phyloP scores from a whole-genome alignment of 768 basidiomycete genomes.

The Podaxis carcinomalis region DNA sequence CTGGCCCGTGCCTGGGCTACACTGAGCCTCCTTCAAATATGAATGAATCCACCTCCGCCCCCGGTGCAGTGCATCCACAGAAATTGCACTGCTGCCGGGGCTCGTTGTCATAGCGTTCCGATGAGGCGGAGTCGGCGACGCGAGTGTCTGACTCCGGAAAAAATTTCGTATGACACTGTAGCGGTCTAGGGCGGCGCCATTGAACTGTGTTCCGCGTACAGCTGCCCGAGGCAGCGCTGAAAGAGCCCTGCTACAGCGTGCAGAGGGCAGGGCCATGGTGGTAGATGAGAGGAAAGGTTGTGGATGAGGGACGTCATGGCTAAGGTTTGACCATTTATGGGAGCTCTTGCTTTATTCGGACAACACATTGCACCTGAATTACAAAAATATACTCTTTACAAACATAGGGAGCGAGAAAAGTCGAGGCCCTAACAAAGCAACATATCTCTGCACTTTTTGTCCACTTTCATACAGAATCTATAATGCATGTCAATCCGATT shows the following conservation, averaged over 20 bases:
- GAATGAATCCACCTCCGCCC: background rate
- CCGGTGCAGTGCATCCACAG: background rate
- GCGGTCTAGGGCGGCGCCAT: constrained; percentile 36
- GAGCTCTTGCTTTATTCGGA: background rate
- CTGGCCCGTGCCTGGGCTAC: background rate
- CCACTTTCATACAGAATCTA: background rate
- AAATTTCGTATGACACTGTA: constrained; percentile 57
- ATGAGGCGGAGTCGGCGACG: constrained; percentile 12
- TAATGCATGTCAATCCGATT: background rate
- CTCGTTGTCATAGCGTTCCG: constrained; percentile 7
- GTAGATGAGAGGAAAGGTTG: background rate
- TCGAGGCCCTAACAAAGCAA: background rate
- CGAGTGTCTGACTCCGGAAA: constrained; percentile 37
- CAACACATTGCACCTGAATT: background rate
- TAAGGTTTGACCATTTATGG: background rate
- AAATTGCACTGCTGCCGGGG: background rate
- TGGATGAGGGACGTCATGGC: constrained; percentile 5
- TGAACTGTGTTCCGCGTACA: background rate
- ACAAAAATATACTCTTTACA: background rate
- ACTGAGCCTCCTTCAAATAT: background rate
- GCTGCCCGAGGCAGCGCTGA: background rate
- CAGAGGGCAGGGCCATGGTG: constrained; percentile 2
- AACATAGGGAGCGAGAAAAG: background rate
- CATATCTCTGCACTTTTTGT: background rate
- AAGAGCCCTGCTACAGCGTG: background rate